phyloP scores from a whole-genome alignment of 108 stramenopile species.

The Aurantiochytrium sp. region DNA sequence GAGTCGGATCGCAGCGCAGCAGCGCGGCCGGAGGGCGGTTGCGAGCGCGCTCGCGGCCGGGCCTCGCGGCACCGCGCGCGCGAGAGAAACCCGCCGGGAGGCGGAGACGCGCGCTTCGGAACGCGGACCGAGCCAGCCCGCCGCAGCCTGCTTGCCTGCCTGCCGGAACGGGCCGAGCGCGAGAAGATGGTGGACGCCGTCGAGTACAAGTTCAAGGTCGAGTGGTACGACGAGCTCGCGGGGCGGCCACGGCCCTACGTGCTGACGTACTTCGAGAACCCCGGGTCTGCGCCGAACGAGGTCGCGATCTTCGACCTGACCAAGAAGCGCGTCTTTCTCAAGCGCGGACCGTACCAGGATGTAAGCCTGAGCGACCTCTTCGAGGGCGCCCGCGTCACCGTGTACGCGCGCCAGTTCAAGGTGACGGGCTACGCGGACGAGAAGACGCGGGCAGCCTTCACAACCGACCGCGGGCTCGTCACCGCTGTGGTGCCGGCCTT shows the following conservation, averaged over 20 bases:
- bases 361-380: constrained; percentile 26
- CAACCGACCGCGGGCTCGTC: background rate
- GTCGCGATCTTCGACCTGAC: background rate
- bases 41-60: no score
- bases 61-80: no score
- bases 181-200: constrained; percentile 11
- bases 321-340: constrained; percentile 16
- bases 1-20: no score
- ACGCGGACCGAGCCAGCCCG: no score
- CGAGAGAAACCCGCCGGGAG: no score
- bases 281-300: background rate
- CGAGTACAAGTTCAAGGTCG: background rate
- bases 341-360: constrained; percentile 33
- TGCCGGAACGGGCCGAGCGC: no score
- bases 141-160: no score
- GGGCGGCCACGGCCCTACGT: background rate
- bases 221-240: constrained; percentile 20
- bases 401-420: background rate
- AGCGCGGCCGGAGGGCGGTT: no score
- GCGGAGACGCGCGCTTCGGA: no score
- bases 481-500: background rate
- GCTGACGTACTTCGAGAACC: constrained; percentile 12
- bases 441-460: background rate
- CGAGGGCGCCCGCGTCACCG: constrained; percentile 31
- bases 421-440: background rate